Evolutionary conservation across 345 rosid genomes (phyloP).

Genomic region (Brassica cretica): DNA sequence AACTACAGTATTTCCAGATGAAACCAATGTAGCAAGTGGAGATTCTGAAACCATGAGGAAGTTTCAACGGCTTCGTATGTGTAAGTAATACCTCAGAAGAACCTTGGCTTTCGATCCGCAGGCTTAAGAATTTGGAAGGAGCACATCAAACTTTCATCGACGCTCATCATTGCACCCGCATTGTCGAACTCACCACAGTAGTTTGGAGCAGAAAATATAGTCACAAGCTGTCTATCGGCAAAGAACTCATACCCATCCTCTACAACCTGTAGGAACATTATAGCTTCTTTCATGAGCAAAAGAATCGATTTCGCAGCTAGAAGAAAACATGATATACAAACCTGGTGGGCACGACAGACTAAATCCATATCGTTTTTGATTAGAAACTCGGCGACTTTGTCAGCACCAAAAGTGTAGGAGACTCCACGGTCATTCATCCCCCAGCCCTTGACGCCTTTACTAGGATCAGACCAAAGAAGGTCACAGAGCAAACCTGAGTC

Average conservation of each 20-base stretch:
- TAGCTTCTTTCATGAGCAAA: neutral
- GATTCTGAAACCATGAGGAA: neutral
- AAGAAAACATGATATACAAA: slow-evolving; percentile 24
- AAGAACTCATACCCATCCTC: slow-evolving; percentile 97
- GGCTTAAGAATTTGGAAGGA: slow-evolving; percentile 86
- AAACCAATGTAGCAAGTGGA: neutral
- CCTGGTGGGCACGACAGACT: slow-evolving; percentile 71
- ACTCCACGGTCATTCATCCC: slow-evolving; percentile 63
- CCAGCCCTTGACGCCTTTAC: slow-evolving; percentile 55
- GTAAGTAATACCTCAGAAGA: slow-evolving; percentile 28
- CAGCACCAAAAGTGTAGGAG: slow-evolving; percentile 58
- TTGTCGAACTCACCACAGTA: slow-evolving; percentile 40
- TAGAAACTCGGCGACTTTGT: slow-evolving; percentile 60
- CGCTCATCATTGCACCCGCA: slow-evolving; percentile 39
- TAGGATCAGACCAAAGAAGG: slow-evolving; percentile 66
- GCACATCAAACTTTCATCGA: slow-evolving; percentile 49
- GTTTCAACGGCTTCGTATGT: neutral
- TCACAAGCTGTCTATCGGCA: slow-evolving; percentile 68
- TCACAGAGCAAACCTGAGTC: slow-evolving; percentile 65
- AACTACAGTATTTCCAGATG: neutral
- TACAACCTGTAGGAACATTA: slow-evolving; percentile 59
- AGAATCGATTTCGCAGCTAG: slow-evolving; percentile 8
- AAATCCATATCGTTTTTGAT: slow-evolving; percentile 68
- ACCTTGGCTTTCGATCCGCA: slow-evolving; percentile 52
- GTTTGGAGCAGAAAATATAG: slow-evolving; percentile 41